Conservation (phyloP, 768 basidiomycete genomes). For the Naganishia randhawae region DNA sequence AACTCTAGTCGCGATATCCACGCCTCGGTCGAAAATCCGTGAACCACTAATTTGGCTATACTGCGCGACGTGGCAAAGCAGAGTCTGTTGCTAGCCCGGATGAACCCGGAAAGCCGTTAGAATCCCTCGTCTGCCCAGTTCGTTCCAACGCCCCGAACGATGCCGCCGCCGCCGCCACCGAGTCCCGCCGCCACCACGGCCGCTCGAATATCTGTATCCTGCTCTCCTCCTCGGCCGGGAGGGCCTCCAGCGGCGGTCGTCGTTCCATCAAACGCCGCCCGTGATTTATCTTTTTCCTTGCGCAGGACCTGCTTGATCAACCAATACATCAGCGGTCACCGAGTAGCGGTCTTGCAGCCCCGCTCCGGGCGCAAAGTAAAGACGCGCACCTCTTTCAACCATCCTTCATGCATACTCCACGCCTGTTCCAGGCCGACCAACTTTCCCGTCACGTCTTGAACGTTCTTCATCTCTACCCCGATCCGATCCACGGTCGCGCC, state of each 20-base stretch:
- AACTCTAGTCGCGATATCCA: too few species aligned
- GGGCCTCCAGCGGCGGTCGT: not conserved
- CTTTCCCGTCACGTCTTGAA: not conserved
- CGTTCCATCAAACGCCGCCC: not conserved
- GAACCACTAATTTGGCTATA: too few species aligned
- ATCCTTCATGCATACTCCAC: conserved; percentile 24
- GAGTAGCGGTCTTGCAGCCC: too few species aligned
- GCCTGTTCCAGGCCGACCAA: conserved; percentile 10
- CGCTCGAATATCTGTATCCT: not conserved
- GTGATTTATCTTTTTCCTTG: not conserved
- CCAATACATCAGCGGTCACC: not conserved
- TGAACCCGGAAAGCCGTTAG: not conserved
- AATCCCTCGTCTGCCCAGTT: conserved; percentile 30
- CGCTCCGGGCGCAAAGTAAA: not conserved
- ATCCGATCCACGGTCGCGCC: conserved; percentile 2
- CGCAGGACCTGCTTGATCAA: not conserved
- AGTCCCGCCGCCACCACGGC: not conserved
- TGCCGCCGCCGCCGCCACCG: not conserved
- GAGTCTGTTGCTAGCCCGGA: not conserved
- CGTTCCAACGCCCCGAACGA: conserved; percentile 24
- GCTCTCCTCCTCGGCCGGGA: not conserved
- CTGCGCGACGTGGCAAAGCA: too few species aligned
- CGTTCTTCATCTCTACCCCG: not conserved
- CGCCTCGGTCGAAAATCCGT: too few species aligned
- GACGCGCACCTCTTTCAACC: conserved; percentile 27